A percentile compares a stretch with the other conserved stretches of the same genome.
These are phyloP conservation scores for Apiotrichum gamsii DNA, from an alignment of 1,284 basidiomycete genomes.

Conservation along the genomic window DNA sequence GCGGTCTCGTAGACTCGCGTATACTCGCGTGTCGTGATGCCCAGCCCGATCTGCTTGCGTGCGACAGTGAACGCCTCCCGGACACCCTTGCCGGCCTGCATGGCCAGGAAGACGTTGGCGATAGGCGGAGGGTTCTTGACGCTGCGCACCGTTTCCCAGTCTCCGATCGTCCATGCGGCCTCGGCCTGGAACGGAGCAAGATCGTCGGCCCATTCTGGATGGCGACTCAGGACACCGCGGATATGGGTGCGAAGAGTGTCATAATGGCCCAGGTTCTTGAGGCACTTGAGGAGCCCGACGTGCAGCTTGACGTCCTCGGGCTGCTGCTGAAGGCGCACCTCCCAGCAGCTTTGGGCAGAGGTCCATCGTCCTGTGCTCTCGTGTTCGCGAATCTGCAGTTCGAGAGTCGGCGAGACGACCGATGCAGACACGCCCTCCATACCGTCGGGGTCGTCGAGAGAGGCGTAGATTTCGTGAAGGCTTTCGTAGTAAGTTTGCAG, in stretches of 20 bases:
- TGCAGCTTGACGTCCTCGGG: slow-evolving; percentile 87
- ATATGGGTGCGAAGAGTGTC: slow-evolving; percentile 96
- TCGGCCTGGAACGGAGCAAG: slow-evolving; percentile 84
- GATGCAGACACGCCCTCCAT: slow-evolving; percentile 96
- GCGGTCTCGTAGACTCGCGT: slow-evolving; percentile 80
- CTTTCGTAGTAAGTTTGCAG: slow-evolving; percentile 80
- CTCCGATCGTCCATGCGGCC: slow-evolving; percentile 90
- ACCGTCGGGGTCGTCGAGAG: slow-evolving; percentile 95
- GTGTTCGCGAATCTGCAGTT: slow-evolving; percentile 96
- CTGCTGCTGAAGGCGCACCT: slow-evolving; percentile 85
- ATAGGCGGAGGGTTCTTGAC: slow-evolving; percentile 61
- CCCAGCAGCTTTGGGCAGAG: slow-evolving; percentile 98
- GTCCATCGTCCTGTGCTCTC: slow-evolving; percentile 98
- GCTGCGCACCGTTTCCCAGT: slow-evolving; percentile 70
- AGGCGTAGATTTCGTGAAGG: slow-evolving; percentile 91
- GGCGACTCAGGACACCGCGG: slow-evolving; percentile 75
- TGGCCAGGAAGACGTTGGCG: slow-evolving; percentile 73
- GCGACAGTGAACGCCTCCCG: slow-evolving; percentile 58
- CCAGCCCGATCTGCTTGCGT: slow-evolving; percentile 68
- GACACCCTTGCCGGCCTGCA: slow-evolving; percentile 54
- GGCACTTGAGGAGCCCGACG: slow-evolving; percentile 80
- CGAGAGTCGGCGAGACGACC: slow-evolving; percentile 82
- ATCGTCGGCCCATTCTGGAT: slow-evolving; percentile 74
- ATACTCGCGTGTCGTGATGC: slow-evolving; percentile 77
- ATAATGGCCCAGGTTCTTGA: slow-evolving; percentile 94